Evolutionary conservation across 768 basidiomycete genomes (phyloP).

Genomic region (Trametes coccinea): DNA sequence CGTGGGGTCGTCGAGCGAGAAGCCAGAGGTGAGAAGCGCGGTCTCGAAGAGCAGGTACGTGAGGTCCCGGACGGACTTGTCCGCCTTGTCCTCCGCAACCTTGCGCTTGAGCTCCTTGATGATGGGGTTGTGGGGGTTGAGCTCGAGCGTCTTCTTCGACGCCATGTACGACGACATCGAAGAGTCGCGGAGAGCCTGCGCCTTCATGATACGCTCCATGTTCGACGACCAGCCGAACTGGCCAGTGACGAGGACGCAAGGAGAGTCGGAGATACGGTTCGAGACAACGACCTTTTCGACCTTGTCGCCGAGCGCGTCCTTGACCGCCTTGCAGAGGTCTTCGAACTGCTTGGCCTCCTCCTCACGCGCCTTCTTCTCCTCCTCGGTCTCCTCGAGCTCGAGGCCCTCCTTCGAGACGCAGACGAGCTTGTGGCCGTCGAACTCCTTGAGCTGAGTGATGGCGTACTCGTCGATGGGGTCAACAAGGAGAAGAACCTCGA

Average conservation of each 20-base stretch:
- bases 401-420: slow-evolving; percentile 99
- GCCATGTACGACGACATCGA: slow-evolving; percentile 99
- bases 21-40: slow-evolving; percentile 91
- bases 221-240: slow-evolving; percentile 99
- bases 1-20: slow-evolving; percentile 93
- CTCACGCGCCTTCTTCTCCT: slow-evolving; percentile 92
- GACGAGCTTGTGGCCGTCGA: slow-evolving; percentile 95
- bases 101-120: slow-evolving; percentile 95
- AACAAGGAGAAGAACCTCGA: slow-evolving; percentile 95
- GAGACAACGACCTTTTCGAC: slow-evolving; percentile 99
- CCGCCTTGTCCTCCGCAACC: slow-evolving; percentile 95
- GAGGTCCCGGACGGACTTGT: slow-evolving; percentile 97
- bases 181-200: slow-evolving; percentile 93
- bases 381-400: slow-evolving; percentile 98
- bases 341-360: slow-evolving; percentile 79
- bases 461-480: slow-evolving; percentile 99
- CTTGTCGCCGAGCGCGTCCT: slow-evolving; percentile 98
- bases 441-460: slow-evolving; percentile 98
- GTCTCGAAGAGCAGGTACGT: slow-evolving; percentile 98
- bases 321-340: slow-evolving; percentile 91
- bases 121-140: slow-evolving; percentile 90
- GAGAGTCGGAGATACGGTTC: slow-evolving; percentile 96
- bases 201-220: slow-evolving; percentile 99
- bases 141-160: slow-evolving; percentile 96
- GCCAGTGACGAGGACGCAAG: slow-evolving; percentile 95